These are phyloP conservation scores for Taiozyma onychis DNA, from an alignment of 1,139 yeast species.

Conservation along the genomic window DNA sequence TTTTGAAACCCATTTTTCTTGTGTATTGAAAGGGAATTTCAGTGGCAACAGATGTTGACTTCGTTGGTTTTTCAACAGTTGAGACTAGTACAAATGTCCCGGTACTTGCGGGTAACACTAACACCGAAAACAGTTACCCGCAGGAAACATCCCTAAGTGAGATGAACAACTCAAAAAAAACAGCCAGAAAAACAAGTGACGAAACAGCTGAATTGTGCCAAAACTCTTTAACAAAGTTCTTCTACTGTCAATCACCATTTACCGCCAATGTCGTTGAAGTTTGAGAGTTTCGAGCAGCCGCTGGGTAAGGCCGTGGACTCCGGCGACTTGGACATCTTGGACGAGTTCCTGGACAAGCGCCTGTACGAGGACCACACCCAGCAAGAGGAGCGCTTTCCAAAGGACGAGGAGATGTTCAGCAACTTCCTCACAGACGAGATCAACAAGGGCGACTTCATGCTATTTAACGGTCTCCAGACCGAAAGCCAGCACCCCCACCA, in stretches of 20 bases:
- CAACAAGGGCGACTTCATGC: conserved; percentile 17
- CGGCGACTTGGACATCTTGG: conserved; percentile 28
- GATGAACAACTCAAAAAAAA: neutral
- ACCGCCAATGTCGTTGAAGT: conserved; percentile 10
- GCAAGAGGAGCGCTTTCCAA: neutral
- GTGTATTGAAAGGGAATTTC: neutral
- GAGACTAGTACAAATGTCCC: too few species aligned
- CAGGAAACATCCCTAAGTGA: neutral
- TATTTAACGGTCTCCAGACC: conserved; percentile 4
- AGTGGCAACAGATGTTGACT: neutral
- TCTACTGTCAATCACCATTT: neutral
- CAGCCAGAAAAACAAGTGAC: neutral
- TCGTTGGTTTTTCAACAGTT: neutral
- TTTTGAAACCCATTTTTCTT: conserved; percentile 38
- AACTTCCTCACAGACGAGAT: conserved; percentile 22
- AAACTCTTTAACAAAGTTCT: neutral
- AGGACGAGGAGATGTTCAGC: conserved; percentile 21
- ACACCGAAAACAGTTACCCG: neutral
- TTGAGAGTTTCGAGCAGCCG: conserved; percentile 9
- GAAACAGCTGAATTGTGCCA: neutral
- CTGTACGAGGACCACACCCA: conserved; percentile 34
- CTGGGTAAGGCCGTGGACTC: neutral
- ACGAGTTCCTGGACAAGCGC: conserved; percentile 54
- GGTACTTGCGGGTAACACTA: neutral
- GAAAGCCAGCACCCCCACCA: neutral